Evolutionary conservation across 1,284 basidiomycete genomes (phyloP), one percentile per base, ranked within the genome.

Genomic region (Takashimella koratensis): DNA sequence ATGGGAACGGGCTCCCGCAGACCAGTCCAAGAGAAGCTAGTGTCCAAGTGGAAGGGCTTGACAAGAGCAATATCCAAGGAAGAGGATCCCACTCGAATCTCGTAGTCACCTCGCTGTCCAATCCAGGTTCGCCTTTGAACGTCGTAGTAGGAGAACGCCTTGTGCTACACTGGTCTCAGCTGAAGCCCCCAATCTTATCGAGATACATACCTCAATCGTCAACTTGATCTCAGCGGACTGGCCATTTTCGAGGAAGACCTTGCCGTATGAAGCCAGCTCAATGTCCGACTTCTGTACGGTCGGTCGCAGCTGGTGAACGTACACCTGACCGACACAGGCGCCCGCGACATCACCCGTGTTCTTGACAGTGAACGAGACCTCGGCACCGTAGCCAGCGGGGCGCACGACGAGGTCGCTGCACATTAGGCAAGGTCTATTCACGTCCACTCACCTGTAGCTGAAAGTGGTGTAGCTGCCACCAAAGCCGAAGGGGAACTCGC

Each of bases 391-490:
- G 3, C 27, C 45, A 2, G 19, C 43, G 4, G 49, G 12, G 25
- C 24, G 22, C 4, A 62, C 55, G 2, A 8, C 3, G 20, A 59
- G 52, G 20, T 52, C 49, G 11, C 58, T 60, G 43, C 30, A 5
- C 0, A 39, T 39, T 10, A 39, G 10, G 8, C 30, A 45, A 26
- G n/a, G n/a, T n/a, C n/a, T n/a, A n/a, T n/a, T n/a, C n/a, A 4
- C 19, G 24, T 11, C 49, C 42, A 54, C 41, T 41, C 30, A 43
- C 51, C 45, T 50, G 57, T 79, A 80, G 43, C 75, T 65, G 60
- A 82, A 83, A 5, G 76, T 71, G 1, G 83, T 78, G 66, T 84
- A 83, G 19, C 80, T 80, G 16, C 84, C 74, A 36, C 76, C 74
- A 57, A 68, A 59, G 0, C 82, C 82, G 60, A 83, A 82, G 6